Conservation (phyloP, 352 stramenopile species). For the Pythium rishiriense region DNA sequence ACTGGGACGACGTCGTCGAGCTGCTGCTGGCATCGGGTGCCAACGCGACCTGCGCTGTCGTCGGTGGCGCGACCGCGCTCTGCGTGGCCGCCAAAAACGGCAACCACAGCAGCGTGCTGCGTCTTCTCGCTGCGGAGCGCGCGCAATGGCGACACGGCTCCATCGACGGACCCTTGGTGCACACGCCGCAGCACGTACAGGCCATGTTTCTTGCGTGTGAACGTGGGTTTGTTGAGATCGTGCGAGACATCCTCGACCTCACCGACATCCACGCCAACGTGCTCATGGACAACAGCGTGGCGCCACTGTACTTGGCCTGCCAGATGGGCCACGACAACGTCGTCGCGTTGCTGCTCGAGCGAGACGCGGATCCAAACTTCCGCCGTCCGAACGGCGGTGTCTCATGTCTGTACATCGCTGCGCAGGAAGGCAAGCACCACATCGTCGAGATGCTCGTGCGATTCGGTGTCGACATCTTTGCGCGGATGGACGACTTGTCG, state of each 20-base stretch:
- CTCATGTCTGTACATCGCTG: constrained; percentile 83
- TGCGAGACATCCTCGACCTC: constrained; percentile 58
- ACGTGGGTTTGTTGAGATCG: constrained; percentile 62
- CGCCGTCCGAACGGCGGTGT: constrained; percentile 60
- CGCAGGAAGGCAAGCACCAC: constrained; percentile 70
- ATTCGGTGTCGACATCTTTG: constrained; percentile 51
- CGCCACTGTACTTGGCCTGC: constrained; percentile 78
- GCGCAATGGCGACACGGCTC: constrained; percentile 11
- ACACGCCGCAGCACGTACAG: constrained; percentile 47
- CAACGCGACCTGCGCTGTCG: constrained; percentile 39
- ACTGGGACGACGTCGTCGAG: constrained; percentile 70
- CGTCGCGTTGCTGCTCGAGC: constrained; percentile 53
- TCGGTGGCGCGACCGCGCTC: constrained; percentile 61
- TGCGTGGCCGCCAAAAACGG: constrained; percentile 82
- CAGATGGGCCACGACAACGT: constrained; percentile 81
- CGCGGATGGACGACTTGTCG: constrained; percentile 73
- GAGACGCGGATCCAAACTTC: constrained; percentile 67
- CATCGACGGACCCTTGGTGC: constrained; percentile 4
- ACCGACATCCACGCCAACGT: constrained; percentile 67
- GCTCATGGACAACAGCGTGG: constrained; percentile 80
- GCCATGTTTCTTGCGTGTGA: constrained; percentile 81
- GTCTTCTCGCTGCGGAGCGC: constrained; percentile 47
- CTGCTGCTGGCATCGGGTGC: constrained; percentile 52
- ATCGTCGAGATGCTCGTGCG: constrained; percentile 61
- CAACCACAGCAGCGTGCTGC: constrained; percentile 50